These are phyloP conservation scores for Raphanus hybrid DNA, from an alignment of 441 rosid genomes.

Conservation along the genomic window DNA sequence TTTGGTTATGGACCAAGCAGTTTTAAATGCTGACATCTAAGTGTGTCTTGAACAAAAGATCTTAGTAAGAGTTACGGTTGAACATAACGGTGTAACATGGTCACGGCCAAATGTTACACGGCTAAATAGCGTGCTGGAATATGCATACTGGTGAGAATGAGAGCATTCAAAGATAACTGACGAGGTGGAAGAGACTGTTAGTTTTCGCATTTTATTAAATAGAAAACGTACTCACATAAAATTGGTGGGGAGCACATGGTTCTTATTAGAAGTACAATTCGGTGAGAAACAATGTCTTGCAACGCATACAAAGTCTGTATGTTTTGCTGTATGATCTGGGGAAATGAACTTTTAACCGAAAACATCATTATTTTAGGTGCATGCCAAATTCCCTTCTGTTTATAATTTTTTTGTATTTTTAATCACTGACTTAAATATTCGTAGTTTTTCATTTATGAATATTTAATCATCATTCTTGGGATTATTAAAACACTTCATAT, in stretches of 20 bases:
- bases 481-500: constrained; percentile 2
- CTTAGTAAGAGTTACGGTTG: background rate
- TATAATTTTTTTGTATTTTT: background rate
- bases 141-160: background rate
- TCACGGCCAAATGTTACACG: background rate
- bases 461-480: constrained; percentile 1
- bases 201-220: background rate
- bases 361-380: constrained; percentile 45
- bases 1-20: background rate
- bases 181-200: background rate
- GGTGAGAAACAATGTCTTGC: constrained; percentile 35
- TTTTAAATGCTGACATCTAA: background rate
- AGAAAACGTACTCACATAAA: background rate
- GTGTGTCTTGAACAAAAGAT: background rate
- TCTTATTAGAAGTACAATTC: constrained; percentile 4
- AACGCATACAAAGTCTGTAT: constrained; percentile 35
- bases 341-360: constrained; percentile 37
- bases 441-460: background rate
- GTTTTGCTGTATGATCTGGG: constrained; percentile 41
- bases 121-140: background rate
- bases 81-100: background rate
- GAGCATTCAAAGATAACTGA: background rate
- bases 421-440: constrained; percentile 1
- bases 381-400: constrained; percentile 36
- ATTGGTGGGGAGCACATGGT: background rate